These are phyloP conservation scores for Aureococcus anophagefferens DNA, from an alignment of 108 stramenopile species.

Conservation along the genomic window DNA sequence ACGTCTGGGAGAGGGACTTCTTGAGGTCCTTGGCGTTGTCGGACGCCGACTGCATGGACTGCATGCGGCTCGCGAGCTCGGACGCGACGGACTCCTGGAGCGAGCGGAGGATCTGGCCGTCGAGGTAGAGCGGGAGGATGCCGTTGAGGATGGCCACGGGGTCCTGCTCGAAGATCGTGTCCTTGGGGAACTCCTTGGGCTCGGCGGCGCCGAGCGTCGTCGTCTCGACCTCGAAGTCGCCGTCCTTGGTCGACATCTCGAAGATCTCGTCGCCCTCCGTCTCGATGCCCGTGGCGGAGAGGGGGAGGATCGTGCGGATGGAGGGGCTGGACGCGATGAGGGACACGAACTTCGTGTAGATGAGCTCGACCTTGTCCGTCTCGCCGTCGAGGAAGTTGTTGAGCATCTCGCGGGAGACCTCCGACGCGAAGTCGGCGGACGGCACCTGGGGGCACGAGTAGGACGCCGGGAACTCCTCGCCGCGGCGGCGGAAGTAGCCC, in stretches of 20 bases:
- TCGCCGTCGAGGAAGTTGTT: constrained; percentile 81
- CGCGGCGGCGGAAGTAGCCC: constrained; percentile 67
- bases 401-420: constrained; percentile 78
- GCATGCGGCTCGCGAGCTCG: constrained; percentile 91
- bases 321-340: constrained; percentile 77
- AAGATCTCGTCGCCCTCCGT: constrained; percentile 85
- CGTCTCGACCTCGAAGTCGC: constrained; percentile 73
- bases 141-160: constrained; percentile 81
- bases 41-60: constrained; percentile 89
- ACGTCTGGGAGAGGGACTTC: constrained; percentile 62
- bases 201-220: constrained; percentile 59
- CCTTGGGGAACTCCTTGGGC: constrained; percentile 82
- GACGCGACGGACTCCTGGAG: constrained; percentile 88
- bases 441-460: constrained; percentile 83
- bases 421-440: constrained; percentile 71
- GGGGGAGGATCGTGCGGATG: constrained; percentile 87
- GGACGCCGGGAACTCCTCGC: constrained; percentile 60
- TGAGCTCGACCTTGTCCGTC: constrained; percentile 81
- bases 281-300: constrained; percentile 81
- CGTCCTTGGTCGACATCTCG: constrained; percentile 71
- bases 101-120: constrained; percentile 86
- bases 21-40: constrained; percentile 82
- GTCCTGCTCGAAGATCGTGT: constrained; percentile 96
- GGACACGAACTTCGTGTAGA: constrained; percentile 90
- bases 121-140: constrained; percentile 87